Evolutionary conservation across 495 filamentous ascomycete species (phyloP), one percentile per base, ranked within the genome.

Genomic region (Aspergillus heteromorphus): DNA sequence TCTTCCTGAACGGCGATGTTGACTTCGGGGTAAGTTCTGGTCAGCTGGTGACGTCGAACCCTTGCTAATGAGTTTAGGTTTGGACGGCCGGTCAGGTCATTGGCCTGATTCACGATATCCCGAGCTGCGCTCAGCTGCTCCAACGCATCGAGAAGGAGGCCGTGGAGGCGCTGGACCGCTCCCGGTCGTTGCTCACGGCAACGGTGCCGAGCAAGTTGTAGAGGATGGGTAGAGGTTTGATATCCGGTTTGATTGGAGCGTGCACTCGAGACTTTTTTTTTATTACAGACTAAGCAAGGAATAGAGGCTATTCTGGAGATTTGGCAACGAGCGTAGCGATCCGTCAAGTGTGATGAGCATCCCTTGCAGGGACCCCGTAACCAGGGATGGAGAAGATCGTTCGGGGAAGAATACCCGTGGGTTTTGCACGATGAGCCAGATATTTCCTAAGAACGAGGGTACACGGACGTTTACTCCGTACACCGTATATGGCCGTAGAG

Each of bases 1-100:
- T 98, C 19, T 98, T 96, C 70, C 58, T 91, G 42, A 96, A 90
- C 59, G 93, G 93, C 30, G 93, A 98, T 65, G 79, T 87, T 54
- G 88, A 98, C 58, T 90, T 82, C 69, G 92, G 92, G 34, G 92
- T 93, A 78, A 76, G 85, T 83, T 54, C 36, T 16, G n/a, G 34
- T 23, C 50, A 13, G 18, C n/a, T 9, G 34, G 5, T 38, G 3
- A 38, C 34, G n/a, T 19, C 40, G 19, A 27, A 27, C 2, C 40
- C 47, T 45, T 51, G 50, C 52, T 42, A 56, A 50, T 16, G 1
- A 16, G 20, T 50, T n/a, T 58, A 84, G 82, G 82, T 86, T 0
- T 87, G 84, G 84, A 87, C 84, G 25, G 84, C 84, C 31, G 84
- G 84, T 31, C 84, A 87, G 55, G 84, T 87, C 48, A 85, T 87